Evolutionary conservation across 192 early-diverging fungal genomes (phyloP).

Genomic region (Backusella liffmaniae): DNA sequence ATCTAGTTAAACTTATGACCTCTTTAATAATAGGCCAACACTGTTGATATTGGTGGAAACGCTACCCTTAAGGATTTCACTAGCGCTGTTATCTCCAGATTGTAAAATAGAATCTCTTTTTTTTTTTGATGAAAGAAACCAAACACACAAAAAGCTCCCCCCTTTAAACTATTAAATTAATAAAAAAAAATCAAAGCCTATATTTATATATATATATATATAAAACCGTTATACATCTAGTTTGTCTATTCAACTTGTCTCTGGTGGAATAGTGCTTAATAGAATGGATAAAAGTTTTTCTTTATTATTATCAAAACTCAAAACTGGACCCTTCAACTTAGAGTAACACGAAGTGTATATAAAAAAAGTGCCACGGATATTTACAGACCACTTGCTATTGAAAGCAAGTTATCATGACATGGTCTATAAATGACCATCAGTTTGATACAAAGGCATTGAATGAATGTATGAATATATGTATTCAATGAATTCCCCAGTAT

Average conservation of each 20-base stretch:
- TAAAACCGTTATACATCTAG: neutral
- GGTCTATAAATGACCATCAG: no score
- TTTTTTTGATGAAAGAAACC: neutral
- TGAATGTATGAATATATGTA: no score
- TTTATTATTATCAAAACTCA: no score
- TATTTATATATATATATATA: neutral
- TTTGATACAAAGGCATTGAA: no score
- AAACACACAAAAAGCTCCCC: neutral
- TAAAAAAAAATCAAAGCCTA: neutral
- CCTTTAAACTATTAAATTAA: neutral
- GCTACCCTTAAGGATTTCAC: constrained; percentile 94
- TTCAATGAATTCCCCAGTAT: no score
- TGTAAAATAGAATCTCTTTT: constrained; percentile 45
- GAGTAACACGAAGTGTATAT: neutral
- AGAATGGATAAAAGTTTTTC: no score
- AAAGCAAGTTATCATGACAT: no score
- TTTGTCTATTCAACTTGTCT: neutral
- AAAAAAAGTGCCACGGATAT: neutral
- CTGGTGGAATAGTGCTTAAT: no score
- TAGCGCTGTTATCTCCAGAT: constrained; percentile 75
- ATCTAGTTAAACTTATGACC: neutral
- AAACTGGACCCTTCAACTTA: neutral
- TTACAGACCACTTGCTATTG: neutral
- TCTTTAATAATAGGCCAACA: constrained; percentile 45
- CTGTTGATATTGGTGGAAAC: constrained; percentile 89